Evolutionary conservation across 805 yeast species (phyloP).

Genomic region (Metschnikowia peoriensis): DNA sequence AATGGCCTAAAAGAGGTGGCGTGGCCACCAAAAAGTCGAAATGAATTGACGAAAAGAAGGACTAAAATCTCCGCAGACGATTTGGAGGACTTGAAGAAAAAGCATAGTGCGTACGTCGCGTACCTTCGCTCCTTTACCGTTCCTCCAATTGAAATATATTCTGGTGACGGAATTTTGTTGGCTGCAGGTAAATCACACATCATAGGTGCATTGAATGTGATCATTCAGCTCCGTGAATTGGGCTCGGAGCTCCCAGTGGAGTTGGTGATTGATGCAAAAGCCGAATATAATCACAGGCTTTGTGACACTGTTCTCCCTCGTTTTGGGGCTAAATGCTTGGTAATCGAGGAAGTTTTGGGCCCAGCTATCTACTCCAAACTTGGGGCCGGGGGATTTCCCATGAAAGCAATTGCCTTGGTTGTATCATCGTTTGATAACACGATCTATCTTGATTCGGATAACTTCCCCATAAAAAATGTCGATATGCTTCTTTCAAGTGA

Average conservation of each 20-base stretch:
- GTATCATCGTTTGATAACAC: conserved; percentile 47
- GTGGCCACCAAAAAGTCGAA: conserved; percentile 1
- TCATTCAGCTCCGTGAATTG: conserved; percentile 37
- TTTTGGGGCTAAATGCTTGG: conserved; percentile 65
- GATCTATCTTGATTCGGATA: conserved; percentile 48
- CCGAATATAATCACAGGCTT: conserved; percentile 38
- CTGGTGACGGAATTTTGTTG: conserved; percentile 38
- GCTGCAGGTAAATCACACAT: conserved; percentile 28
- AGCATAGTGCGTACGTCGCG: conserved; percentile 28
- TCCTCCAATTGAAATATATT: conserved; percentile 25
- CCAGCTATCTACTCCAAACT: conserved; percentile 32
- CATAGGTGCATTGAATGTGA: conserved; percentile 28
- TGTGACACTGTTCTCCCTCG: conserved; percentile 64
- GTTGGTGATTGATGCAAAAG: conserved; percentile 38
- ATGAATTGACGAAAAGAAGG: conserved; percentile 12
- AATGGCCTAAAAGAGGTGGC: conserved; percentile 4
- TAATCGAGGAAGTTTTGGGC: conserved; percentile 51
- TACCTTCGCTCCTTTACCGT: conserved; percentile 23
- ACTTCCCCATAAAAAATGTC: conserved; percentile 43
- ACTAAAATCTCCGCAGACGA: conserved; percentile 18
- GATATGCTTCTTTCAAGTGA: conserved; percentile 27
- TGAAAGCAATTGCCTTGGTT: conserved; percentile 43
- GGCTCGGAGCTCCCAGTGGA: conserved; percentile 47
- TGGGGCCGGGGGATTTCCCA: conserved; percentile 34
- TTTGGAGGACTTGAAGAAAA: conserved; percentile 22